phyloP scores from a whole-genome alignment of 1,284 basidiomycete genomes.

The Meira nashicola region DNA sequence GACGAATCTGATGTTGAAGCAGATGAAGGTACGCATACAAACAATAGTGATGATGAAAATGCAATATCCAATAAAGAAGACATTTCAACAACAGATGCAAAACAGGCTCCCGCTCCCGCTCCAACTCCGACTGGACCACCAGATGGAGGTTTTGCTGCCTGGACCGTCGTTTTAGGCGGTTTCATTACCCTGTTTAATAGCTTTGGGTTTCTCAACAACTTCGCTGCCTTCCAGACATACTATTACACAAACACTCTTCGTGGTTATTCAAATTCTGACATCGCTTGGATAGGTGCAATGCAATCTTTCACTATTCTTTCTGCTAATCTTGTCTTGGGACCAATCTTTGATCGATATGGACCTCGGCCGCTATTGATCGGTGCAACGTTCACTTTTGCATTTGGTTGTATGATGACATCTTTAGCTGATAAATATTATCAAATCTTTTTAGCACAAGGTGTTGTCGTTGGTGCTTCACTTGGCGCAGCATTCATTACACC shows the following conservation, averaged over 20 bases:
- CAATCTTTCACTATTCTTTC: conserved; percentile 1
- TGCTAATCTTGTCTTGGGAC: background rate
- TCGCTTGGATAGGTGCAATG: conserved; percentile 1
- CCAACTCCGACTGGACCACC: background rate
- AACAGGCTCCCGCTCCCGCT: background rate
- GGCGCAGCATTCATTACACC: background rate
- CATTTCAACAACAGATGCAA: too few relatives aligned
- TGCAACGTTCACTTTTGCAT: background rate
- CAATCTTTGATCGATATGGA: conserved; percentile 2
- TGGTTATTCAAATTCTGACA: background rate
- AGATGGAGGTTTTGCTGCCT: background rate
- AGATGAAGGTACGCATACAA: too few relatives aligned
- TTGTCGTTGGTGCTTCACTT: background rate
- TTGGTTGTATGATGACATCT: conserved; percentile 6
- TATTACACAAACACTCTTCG: background rate
- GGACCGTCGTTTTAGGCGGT: background rate
- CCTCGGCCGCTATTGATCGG: background rate
- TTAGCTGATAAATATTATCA: background rate
- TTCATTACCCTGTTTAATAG: background rate
- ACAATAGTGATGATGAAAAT: too few relatives aligned
- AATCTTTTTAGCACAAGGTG: conserved; percentile 7
- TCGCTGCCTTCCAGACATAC: background rate
- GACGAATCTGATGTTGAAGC: too few relatives aligned
- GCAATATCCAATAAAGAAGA: too few relatives aligned
- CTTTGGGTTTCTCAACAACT: conserved; percentile 1